Base-by-base conservation (phyloP, 2,329 filamentous ascomycete genomes). In the Phialocephala subalpina region DNA sequence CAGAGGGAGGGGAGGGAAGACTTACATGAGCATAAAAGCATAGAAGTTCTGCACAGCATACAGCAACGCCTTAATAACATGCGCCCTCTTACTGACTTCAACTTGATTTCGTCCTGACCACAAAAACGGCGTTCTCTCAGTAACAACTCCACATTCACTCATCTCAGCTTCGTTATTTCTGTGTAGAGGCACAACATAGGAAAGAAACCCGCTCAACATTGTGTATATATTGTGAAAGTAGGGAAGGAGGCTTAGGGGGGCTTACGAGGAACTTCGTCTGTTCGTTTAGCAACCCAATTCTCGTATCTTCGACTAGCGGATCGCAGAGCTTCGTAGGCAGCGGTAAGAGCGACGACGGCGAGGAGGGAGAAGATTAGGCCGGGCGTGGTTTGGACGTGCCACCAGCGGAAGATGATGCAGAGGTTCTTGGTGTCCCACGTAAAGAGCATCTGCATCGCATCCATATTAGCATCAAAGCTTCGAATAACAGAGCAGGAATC, bases 1-100 rank as follows among this genome's bases (percentile, higher is more conserved):
- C 20, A 25, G 35, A 18, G 22, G 47, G 11, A 55, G 35, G 55
- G 9, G 33, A 16, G 4, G 35, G 25, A 66, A 33, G 1, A 90
- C 95, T 89, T 79, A 97, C 96, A 99, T 99, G 78, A 99, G 94
- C 86, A 99, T 98, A 76, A 99, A 98, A 56, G 94, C 97, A 80
- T 99, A 99, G 80, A 98, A 98, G 72, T 96, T 97, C 83, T 99
- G 96, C 60, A 96, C 80, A 22, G 90, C 95, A 82, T 99, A 99
- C 63, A 99, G 82, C 36, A 86, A 80, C 33, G 92, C 92, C 83
- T 97, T 95, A 78, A 93, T 82, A 68, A 97, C 77, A 79, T 92
- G 94, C 60, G 88, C 90, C 75, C 86, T 87, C 80, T 89, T 87
- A 78, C 88, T 86, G 69, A 87, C 82, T 69, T 83, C 82, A 70